These are phyloP conservation scores for Fusarium protoensiforme DNA, from an alignment of 2,329 filamentous ascomycete genomes.

Conservation along the genomic window DNA sequence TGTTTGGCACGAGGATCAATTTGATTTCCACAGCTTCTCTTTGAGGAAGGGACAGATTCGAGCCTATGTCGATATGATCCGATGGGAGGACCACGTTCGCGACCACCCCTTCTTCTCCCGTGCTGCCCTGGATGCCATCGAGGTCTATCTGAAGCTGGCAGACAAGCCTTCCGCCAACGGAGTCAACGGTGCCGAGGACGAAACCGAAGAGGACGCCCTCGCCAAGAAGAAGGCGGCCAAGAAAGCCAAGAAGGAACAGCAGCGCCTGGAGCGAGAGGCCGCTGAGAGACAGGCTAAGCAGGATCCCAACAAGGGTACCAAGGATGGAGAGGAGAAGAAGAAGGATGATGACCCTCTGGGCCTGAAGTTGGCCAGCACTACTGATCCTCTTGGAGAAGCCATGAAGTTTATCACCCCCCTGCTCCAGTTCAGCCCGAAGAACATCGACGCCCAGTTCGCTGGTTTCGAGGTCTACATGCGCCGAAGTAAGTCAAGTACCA, in stretches of 20 bases:
- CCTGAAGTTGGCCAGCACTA: conserved; percentile 80
- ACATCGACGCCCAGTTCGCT: conserved; percentile 82
- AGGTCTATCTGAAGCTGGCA: conserved; percentile 81
- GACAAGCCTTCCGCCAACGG: conserved; percentile 78
- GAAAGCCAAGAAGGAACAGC: conserved; percentile 84
- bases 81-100: conserved; percentile 92
- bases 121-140: conserved; percentile 83
- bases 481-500: conserved; percentile 70
- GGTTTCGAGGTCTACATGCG: conserved; percentile 93
- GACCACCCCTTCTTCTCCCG: conserved; percentile 94
- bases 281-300: conserved; percentile 82
- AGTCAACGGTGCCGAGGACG: conserved; percentile 66
- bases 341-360: conserved; percentile 91
- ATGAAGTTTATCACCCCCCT: conserved; percentile 87
- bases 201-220: conserved; percentile 65
- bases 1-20: conserved; percentile 97
- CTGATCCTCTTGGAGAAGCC: conserved; percentile 84
- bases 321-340: conserved; percentile 78
- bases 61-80: conserved; percentile 94
- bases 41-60: conserved; percentile 96
- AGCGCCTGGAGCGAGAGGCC: conserved; percentile 76
- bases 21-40: conserved; percentile 98
- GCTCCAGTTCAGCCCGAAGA: conserved; percentile 83
- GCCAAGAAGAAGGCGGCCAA: conserved; percentile 90
- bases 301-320: conserved; percentile 81